These are phyloP conservation scores for Sporormia fimetaria DNA, from an alignment of 495 filamentous ascomycete species.

Conservation along the genomic window DNA sequence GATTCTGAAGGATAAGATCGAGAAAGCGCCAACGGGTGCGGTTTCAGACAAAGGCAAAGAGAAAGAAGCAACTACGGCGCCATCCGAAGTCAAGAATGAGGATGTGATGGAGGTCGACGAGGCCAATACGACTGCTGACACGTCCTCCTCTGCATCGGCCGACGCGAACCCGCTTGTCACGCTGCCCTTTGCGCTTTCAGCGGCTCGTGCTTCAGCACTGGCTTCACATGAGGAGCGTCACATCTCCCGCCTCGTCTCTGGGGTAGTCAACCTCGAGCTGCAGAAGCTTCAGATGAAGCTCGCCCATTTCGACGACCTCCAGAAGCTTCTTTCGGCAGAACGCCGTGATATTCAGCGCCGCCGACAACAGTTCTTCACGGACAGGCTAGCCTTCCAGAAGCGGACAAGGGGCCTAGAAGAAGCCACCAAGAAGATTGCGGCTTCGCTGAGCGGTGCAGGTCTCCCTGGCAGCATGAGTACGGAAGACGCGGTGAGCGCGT, in stretches of 20 bases:
- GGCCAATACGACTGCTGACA: slow-evolving; percentile 26
- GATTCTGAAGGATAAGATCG: slow-evolving; percentile 59
- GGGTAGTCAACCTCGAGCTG: slow-evolving; percentile 57
- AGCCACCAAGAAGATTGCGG: slow-evolving; percentile 29
- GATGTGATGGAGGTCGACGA: slow-evolving; percentile 59
- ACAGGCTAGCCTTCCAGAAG: slow-evolving; percentile 81
- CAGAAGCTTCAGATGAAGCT: slow-evolving; percentile 48
- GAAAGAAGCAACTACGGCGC: slow-evolving; percentile 30
- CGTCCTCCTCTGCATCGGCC: slow-evolving; percentile 12
- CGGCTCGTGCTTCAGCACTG: slow-evolving; percentile 73
- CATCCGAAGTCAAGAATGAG: slow-evolving; percentile 47
- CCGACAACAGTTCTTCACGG: slow-evolving; percentile 84
- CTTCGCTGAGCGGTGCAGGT: slow-evolving; percentile 9
- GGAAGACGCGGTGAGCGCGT: slow-evolving; percentile 17
- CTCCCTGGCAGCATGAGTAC: slow-evolving; percentile 10
- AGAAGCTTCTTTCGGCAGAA: slow-evolving; percentile 80
- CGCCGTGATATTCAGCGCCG: slow-evolving; percentile 82
- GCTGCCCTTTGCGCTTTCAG: slow-evolving; percentile 71
- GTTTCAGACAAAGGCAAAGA: slow-evolving; percentile 21
- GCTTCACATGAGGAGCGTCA: slow-evolving; percentile 93
- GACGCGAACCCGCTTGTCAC: slow-evolving; percentile 45
- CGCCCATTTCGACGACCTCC: slow-evolving; percentile 92
- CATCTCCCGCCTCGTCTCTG: slow-evolving; percentile 81
- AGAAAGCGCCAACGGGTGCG: slow-evolving; percentile 39
- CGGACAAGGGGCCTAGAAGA: slow-evolving; percentile 74